Evolutionary conservation across 208 protist genomes (phyloP).

Genomic region (Spironucleus salmonicida): DNA sequence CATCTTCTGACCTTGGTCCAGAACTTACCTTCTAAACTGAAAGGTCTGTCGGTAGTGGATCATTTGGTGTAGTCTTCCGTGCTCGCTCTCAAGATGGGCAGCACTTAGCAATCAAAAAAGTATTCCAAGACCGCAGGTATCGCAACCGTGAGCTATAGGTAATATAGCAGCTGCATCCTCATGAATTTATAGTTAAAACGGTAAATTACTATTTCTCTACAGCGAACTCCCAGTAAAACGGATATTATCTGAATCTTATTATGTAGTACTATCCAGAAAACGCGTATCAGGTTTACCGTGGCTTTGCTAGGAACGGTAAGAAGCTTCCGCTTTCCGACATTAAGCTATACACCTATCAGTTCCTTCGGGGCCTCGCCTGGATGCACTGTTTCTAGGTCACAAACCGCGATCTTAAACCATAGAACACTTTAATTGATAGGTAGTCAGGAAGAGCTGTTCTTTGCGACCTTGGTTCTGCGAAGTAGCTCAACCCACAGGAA

Average conservation of each 20-base stretch:
- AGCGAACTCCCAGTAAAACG: constrained; percentile 52
- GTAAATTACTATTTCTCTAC: constrained; percentile 71
- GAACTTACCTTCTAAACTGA: constrained; percentile 21
- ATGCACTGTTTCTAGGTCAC: constrained; percentile 73
- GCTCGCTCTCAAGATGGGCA: background rate
- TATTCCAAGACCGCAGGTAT: constrained; percentile 29
- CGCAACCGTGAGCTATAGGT: constrained; percentile 88
- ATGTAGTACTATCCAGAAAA: constrained; percentile 91
- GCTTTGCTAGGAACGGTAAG: constrained; percentile 71
- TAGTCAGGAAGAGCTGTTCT: constrained; percentile 65
- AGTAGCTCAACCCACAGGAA: constrained; percentile 31
- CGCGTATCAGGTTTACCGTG: constrained; percentile 62
- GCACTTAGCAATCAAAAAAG: constrained; percentile 36
- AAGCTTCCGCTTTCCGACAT: constrained; percentile 35
- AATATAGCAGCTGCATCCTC: constrained; percentile 64
- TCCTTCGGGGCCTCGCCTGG: constrained; percentile 80
- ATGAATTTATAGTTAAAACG: constrained; percentile 71
- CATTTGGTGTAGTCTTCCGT: constrained; percentile 36
- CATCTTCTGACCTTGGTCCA: background rate
- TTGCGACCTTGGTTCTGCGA: constrained; percentile 74
- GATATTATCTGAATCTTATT: constrained; percentile 91
- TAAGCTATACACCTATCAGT: constrained; percentile 79
- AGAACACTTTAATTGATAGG: constrained; percentile 58
- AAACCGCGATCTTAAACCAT: constrained; percentile 54
- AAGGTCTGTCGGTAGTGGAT: constrained; percentile 23